Base-by-base conservation (phyloP, 1,284 basidiomycete genomes). In the Fomitopsis pinicola region DNA sequence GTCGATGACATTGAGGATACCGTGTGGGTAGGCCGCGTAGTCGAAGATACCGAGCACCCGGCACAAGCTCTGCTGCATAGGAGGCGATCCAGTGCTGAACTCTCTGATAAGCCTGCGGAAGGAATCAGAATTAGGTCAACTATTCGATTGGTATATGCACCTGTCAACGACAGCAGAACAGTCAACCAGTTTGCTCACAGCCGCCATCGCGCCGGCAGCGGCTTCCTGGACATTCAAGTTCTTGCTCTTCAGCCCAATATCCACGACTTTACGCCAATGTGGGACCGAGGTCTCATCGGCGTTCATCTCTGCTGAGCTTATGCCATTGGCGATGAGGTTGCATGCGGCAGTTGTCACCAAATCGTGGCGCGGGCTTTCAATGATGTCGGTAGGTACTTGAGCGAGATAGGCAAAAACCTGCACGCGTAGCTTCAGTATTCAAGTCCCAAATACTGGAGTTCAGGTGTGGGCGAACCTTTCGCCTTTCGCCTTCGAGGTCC, bases 321-420 rank as follows among this genome's bases (percentile, higher is more conserved):
- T 76, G 36, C 86, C 83, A 28, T 78, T 80, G 6, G 87, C 84
- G 57, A 97, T 85, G 50, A 97, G 76, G 17, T 80, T 75, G 71
- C 94, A 97, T 8, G 88, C 84, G 0, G 92, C 88, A 52, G 84
- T 78, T 8, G 92, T 84, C 42, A 97, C 78, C 42, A 91, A 81
- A 42, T 91, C 88, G 62, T 91, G 91, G 55, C 91, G 84, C 57
- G 86, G 78, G 1, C 87, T 86, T 55, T 87, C 78, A n/a, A 95
- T 74, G 4, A 81, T 69, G 65, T 78, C 74, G 67, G 84, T 73
- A 0, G 89, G 80, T 14, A 95, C 78, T 22, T 70, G 73, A 12
- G 76, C 71, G 28, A 93, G 75, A 61, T 80, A 76, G 53, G 74
- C 71, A 69, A 92, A 93, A 42, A 85, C 81, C 89, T 87, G 61